Evolutionary conservation across 1,284 basidiomycete genomes (phyloP).

Genomic region (Cryptococcus deneoformans): DNA sequence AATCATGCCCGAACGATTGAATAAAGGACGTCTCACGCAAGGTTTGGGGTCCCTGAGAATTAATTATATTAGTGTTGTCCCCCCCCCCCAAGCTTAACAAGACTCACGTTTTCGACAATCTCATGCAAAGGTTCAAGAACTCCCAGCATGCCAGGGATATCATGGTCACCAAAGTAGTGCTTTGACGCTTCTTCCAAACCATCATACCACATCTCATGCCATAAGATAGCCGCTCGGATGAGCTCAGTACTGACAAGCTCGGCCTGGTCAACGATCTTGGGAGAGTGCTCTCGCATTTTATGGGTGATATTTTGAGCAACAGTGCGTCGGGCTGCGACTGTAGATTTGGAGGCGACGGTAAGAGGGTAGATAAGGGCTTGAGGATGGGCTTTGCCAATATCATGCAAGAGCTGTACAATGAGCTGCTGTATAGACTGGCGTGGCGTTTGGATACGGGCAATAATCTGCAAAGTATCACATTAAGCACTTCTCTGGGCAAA

Average conservation of each 20-base stretch:
- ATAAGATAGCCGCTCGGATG: conserved; percentile 95
- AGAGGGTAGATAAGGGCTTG: conserved; percentile 97
- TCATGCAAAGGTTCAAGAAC: conserved; percentile 93
- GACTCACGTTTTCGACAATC: conserved; percentile 79
- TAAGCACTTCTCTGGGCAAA: not conserved
- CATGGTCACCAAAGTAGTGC: conserved; percentile 96
- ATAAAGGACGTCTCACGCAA: conserved; percentile 93
- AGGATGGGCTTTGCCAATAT: conserved; percentile 94
- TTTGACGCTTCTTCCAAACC: conserved; percentile 97
- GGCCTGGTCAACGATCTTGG: conserved; percentile 87
- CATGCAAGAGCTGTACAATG: conserved; percentile 84
- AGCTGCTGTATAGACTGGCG: conserved; percentile 81
- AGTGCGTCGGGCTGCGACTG: conserved; percentile 74
- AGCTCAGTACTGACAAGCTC: conserved; percentile 89
- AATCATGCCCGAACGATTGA: conserved; percentile 90
- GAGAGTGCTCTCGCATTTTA: conserved; percentile 90
- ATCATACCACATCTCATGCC: conserved; percentile 99
- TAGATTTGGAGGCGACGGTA: conserved; percentile 98
- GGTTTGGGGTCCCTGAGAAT: conserved; percentile 74
- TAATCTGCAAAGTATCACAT: conserved; percentile 62
- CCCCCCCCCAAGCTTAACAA: not conserved
- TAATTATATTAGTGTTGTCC: not conserved
- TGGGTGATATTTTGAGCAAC: conserved; percentile 90
- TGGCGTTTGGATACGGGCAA: conserved; percentile 96
- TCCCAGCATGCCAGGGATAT: conserved; percentile 98